phyloP scores from a whole-genome alignment of 2,329 filamentous ascomycete species.

The Teratosphaeria nubilosa region DNA sequence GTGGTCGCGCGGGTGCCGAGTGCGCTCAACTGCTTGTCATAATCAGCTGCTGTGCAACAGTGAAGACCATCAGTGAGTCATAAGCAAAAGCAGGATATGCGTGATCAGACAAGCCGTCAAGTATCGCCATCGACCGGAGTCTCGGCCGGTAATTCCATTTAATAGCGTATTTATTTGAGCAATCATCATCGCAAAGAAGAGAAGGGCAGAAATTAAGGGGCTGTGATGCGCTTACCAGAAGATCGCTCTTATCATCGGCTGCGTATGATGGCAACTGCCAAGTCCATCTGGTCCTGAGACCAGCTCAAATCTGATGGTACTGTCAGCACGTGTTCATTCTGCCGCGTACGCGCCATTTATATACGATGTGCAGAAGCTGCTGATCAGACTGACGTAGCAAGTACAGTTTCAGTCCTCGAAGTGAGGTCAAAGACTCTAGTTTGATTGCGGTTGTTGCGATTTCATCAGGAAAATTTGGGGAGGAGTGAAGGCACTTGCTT shows the following conservation, averaged over 20 bases:
- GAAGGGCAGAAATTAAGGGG: neutral
- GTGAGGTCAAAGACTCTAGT: constrained; percentile 8
- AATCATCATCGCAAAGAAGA: constrained; percentile 1
- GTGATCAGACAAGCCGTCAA: constrained; percentile 4
- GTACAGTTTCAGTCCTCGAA: constrained; percentile 6
- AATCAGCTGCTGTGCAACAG: neutral
- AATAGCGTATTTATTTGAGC: constrained; percentile 5
- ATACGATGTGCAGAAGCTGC: neutral
- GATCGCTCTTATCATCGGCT: neutral
- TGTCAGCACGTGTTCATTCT: neutral
- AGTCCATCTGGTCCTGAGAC: neutral
- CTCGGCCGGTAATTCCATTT: constrained; percentile 8
- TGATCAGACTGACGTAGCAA: constrained; percentile 8
- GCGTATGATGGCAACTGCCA: neutral
- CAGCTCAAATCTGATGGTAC: neutral
- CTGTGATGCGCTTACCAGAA: neutral
- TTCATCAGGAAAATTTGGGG: constrained; percentile 2
- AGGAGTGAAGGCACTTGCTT: neutral
- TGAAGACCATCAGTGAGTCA: neutral
- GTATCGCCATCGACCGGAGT: constrained; percentile 3
- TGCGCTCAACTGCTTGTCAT: neutral
- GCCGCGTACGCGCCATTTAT: neutral
- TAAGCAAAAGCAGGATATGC: neutral
- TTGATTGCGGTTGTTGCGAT: constrained; percentile 6
- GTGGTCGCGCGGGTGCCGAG: neutral